Conservation (phyloP, 495 filamentous ascomycete genomes). For the Penicillium samsonianum region DNA sequence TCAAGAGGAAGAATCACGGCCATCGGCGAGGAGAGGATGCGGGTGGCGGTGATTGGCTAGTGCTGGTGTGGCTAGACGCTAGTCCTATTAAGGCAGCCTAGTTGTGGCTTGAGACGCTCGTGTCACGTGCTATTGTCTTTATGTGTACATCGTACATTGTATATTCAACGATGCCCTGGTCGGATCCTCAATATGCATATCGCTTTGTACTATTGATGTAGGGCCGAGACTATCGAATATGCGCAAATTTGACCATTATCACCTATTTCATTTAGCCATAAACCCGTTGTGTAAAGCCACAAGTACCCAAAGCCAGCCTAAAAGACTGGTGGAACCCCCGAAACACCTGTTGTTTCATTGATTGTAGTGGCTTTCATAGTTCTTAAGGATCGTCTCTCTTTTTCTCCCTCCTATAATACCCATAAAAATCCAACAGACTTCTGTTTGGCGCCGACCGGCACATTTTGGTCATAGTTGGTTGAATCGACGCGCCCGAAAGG, state of each 20-base stretch:
- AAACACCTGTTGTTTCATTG: constrained; percentile 31
- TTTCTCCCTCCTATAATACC: constrained; percentile 1
- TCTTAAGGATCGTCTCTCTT: constrained; percentile 4
- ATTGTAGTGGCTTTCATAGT: constrained; percentile 11
- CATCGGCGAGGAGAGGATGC: constrained; percentile 25
- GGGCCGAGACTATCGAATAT: neutral
- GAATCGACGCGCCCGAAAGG: constrained; percentile 32
- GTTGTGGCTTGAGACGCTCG: constrained; percentile 16
- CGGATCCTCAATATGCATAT: constrained; percentile 14
- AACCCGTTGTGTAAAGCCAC: neutral
- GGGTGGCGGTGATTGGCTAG: constrained; percentile 29
- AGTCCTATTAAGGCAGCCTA: neutral
- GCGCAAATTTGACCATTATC: neutral
- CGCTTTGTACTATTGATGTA: neutral
- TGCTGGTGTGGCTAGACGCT: constrained; percentile 14
- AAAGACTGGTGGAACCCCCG: constrained; percentile 25
- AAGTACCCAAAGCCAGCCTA: constrained; percentile 12
- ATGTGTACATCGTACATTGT: neutral
- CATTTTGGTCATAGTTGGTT: constrained; percentile 25
- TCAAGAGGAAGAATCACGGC: constrained; percentile 17
- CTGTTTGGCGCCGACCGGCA: constrained; percentile 27
- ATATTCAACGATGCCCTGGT: constrained; percentile 4
- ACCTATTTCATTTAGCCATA: neutral
- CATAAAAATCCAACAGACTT: constrained; percentile 1
- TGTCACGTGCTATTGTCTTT: constrained; percentile 5